Percentiles rank a stretch among this genome's conserved stretches.
Conservation (phyloP, 495 filamentous ascomycete species). For the Neurospora tetrasperma region DNA sequence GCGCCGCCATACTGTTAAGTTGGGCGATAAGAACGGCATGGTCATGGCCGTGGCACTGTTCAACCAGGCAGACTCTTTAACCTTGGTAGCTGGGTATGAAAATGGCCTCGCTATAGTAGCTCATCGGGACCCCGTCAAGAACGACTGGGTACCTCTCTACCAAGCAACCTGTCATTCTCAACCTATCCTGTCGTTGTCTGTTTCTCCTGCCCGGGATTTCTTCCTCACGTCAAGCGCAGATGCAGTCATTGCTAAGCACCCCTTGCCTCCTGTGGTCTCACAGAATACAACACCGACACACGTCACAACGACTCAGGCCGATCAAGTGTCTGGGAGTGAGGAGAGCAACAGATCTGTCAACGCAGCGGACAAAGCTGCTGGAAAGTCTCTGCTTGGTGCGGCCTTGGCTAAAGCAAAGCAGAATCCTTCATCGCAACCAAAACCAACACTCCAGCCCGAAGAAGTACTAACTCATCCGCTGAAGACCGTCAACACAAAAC, state of each 20-base stretch:
- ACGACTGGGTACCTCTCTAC: slow-evolving; percentile 56
- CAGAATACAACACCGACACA: background rate
- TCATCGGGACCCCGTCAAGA: slow-evolving; percentile 14
- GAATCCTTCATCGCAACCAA: slow-evolving; percentile 10
- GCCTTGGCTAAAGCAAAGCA: slow-evolving; percentile 7
- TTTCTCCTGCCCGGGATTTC: slow-evolving; percentile 44
- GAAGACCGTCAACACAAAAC: slow-evolving; percentile 63
- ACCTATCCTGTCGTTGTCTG: slow-evolving; percentile 71
- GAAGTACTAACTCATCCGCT: slow-evolving; percentile 30
- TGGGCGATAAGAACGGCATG: slow-evolving; percentile 68
- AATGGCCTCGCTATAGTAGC: slow-evolving; percentile 63
- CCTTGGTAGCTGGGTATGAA: slow-evolving; percentile 73
- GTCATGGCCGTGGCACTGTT: slow-evolving; percentile 73
- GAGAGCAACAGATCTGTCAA: background rate
- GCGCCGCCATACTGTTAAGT: slow-evolving; percentile 53
- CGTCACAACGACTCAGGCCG: background rate
- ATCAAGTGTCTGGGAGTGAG: background rate
- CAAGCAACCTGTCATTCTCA: slow-evolving; percentile 61
- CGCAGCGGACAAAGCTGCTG: background rate
- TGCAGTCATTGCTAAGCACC: slow-evolving; percentile 38
- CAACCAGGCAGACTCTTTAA: slow-evolving; percentile 27
- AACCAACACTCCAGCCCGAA: slow-evolving; percentile 15
- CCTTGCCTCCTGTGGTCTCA: slow-evolving; percentile 31
- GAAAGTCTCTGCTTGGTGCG: slow-evolving; percentile 20
- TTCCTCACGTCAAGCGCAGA: slow-evolving; percentile 85